Base-by-base conservation (phyloP, 495 filamentous ascomycete genomes). In the Penicillium coprophilum region DNA sequence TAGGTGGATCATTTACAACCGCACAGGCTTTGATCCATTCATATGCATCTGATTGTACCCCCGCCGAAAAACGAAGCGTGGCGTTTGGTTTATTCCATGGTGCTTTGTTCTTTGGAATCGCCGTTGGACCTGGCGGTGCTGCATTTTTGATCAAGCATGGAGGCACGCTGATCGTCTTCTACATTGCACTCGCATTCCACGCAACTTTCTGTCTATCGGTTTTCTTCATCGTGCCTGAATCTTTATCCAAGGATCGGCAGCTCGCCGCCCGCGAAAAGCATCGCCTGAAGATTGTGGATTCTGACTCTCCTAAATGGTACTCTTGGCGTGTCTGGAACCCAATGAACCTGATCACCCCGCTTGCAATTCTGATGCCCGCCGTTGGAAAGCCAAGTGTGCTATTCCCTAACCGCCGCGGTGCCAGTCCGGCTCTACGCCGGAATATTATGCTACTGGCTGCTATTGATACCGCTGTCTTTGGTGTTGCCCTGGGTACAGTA, bases 1-100 rank as follows among this genome's bases (percentile, higher is more conserved):
- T 97, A 0, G 83, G 85, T 19, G 94, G 93, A 15, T 95, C 91
- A 31, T 96, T 96, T 71, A 92, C 90, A 3, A 81, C 87, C 1
- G 85, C 82, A 3, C 87, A 90, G 77, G 89, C 94, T 10, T 64
- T 97, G 38, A 84, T 82, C 21, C 84, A 92, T 64, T 87, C 93
- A 0, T 98, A 97, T 67, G 87, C 86, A 6, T 82, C 89, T 39
- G 94, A 98, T 66, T 96, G 91, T 71, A 93, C 94, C 12, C 76
- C 85, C 15, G 88, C 90, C 0, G 84, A 85, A 27, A 81, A 82
- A 56, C 83, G 94, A 19, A 90, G 86, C 45, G 87, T 94, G n/a
- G 84, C 85, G 21, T 96, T 98, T 69, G 92, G 89, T 3, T 90
- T 89, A 60, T 87, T 96, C 57, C 91, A 97, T 62, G 91, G 90